phyloP scores from a whole-genome alignment of 306 rosid species.

The Macrotyloma uniflorum region DNA sequence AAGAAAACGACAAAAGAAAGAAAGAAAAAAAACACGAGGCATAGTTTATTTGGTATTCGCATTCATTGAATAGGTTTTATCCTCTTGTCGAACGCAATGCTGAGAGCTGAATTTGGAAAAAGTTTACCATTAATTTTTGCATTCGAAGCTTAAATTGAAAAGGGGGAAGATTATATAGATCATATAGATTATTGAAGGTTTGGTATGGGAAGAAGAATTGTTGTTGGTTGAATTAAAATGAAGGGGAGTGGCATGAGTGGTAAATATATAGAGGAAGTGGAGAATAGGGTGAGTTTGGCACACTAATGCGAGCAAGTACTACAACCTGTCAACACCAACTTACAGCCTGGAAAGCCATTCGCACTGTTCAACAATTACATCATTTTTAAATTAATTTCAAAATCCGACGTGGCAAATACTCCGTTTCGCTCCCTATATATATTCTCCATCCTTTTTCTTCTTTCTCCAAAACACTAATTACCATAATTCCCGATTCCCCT shows the following conservation, averaged over 20 bases:
- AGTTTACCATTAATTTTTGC: neutral
- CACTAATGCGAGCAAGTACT: conserved; percentile 31
- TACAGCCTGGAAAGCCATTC: conserved; percentile 80
- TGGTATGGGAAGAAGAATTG: too few species aligned
- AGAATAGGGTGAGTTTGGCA: conserved; percentile 30
- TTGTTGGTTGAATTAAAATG: too few species aligned
- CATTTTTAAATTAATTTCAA: conserved; percentile 28
- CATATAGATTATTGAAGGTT: conserved; percentile 31
- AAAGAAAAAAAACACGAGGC: neutral
- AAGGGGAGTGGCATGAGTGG: conserved; percentile 33
- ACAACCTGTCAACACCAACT: conserved; percentile 86
- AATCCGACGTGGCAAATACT: conserved; percentile 53
- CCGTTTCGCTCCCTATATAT: conserved; percentile 20
- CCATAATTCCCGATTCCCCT: neutral
- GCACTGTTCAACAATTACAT: conserved; percentile 29
- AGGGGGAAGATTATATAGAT: too few species aligned
- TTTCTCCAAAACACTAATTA: neutral
- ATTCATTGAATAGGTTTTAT: conserved; percentile 19
- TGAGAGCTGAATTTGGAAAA: too few species aligned
- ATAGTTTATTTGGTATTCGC: neutral
- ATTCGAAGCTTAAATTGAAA: neutral
- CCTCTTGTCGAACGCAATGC: neutral
- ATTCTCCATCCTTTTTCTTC: neutral
- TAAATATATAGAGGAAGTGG: conserved; percentile 24
- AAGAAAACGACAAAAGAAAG: conserved; percentile 18